Evolutionary conservation across 2,329 filamentous ascomycete genomes (phyloP).

Genomic region (Aureobasidium leucospermi): DNA sequence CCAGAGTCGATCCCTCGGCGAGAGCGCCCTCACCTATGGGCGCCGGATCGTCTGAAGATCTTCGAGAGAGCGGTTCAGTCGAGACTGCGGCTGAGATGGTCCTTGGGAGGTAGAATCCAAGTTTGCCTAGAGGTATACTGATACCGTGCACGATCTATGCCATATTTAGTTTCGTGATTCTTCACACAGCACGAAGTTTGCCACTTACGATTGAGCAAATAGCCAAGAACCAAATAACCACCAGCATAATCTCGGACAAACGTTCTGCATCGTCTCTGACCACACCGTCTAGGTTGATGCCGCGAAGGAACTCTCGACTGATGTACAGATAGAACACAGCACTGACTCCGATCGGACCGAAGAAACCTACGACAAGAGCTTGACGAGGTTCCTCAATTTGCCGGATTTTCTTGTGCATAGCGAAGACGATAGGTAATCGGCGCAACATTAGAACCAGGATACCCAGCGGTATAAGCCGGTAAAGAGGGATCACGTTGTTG

Average conservation of each 20-base stretch:
- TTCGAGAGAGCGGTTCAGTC: constrained; percentile 28
- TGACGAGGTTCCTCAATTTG: constrained; percentile 70
- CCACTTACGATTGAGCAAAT: constrained; percentile 71
- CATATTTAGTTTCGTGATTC: background rate
- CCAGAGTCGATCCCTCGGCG: background rate
- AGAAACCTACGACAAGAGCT: constrained; percentile 83
- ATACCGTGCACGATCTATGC: constrained; percentile 68
- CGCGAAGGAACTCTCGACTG: constrained; percentile 62
- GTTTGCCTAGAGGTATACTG: constrained; percentile 68
- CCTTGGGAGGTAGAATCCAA: constrained; percentile 54
- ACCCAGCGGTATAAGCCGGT: constrained; percentile 65
- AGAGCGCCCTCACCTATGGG: constrained; percentile 18
- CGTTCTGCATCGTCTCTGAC: constrained; percentile 58
- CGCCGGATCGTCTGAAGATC: constrained; percentile 19
- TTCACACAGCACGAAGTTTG: background rate
- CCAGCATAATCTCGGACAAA: constrained; percentile 57
- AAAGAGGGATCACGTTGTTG: constrained; percentile 64
- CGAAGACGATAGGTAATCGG: constrained; percentile 68
- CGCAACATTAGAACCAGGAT: constrained; percentile 70
- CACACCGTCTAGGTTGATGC: constrained; percentile 51
- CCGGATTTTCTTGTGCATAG: constrained; percentile 65
- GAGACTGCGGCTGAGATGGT: constrained; percentile 52
- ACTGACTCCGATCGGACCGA: constrained; percentile 84
- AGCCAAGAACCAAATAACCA: constrained; percentile 80
- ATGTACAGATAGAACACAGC: constrained; percentile 87